Base-by-base conservation (phyloP, 495 filamentous ascomycete species). In the Penicillium riverlandense region DNA sequence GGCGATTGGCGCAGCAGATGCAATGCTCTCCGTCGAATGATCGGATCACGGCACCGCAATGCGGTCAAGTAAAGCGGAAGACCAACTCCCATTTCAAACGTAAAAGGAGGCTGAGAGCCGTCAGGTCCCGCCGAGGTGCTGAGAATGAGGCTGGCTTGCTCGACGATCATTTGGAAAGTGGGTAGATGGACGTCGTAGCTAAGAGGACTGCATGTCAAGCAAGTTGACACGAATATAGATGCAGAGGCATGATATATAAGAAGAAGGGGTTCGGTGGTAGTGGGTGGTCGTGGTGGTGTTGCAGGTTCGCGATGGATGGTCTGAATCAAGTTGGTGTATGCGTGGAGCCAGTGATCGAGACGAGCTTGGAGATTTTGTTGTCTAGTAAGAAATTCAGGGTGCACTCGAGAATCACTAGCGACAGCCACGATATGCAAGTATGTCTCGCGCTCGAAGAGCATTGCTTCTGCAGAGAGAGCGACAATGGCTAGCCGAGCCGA, bases 141-240 rank as follows among this genome's bases (percentile, higher is more conserved):
- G 1, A 67, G 43, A 15, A 43, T 43, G 9, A 55, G 44, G 8
- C 33, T 29, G 8, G 54, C 43, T 9, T 67, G 53, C 11, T 67
- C 57, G 10, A 70, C 42, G 7, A 70, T 63, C 7, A 22, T 49
- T 12, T 47, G 47, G n/a, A 67, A 70, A 2, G 60, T 47, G 8
- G 29, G 34, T 6, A 55, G n/a, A 38, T 57, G 54, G 9, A 28
- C 15, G 36, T 71, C 67, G 2, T 45, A 55, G 1, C 43, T 39
- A 4, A 38, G 52, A 35, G 54, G 46, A 1, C 39, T 48, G 14
- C 38, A 45, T 1, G 58, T 48, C 1, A 55, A 34, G 5, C 54
- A 52, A 4, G 39, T 41, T 2, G 54, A 33, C 10, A 57, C 32
- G 33, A 10, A 42, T 14, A 60, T 50, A 13, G 36, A 44, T 10